Evolutionary conservation across 169 alveolate genomes (phyloP).

Genomic region (Neospora caninum): DNA sequence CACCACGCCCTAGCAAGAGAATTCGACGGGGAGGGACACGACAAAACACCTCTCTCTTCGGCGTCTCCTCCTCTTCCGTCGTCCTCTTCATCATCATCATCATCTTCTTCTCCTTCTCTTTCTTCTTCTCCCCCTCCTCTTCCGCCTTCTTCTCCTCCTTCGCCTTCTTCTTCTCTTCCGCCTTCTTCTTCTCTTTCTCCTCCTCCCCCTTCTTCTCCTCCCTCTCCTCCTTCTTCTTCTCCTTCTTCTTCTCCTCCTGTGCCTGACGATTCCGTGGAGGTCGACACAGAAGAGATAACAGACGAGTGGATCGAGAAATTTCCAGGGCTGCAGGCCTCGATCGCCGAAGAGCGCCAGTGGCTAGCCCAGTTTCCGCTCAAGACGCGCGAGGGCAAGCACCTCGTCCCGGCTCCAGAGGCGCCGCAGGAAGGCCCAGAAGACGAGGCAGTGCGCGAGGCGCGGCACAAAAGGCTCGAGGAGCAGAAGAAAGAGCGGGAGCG

Average conservation of each 20-base stretch:
- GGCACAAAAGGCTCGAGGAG: background rate
- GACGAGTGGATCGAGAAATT: constrained; percentile 6
- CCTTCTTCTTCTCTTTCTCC: background rate
- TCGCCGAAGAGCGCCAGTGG: constrained; percentile 21
- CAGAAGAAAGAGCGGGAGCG: background rate
- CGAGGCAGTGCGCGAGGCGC: background rate
- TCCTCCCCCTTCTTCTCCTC: background rate
- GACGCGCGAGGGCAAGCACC: background rate
- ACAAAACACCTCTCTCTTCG: background rate
- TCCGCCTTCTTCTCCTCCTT: background rate
- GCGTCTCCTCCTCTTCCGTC: too few species aligned
- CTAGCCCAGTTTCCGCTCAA: constrained; percentile 4
- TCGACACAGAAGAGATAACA: background rate
- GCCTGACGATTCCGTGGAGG: background rate
- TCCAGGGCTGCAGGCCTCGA: background rate
- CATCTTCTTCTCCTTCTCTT: too few species aligned
- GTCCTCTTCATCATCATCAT: too few species aligned
- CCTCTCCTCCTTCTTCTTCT: background rate
- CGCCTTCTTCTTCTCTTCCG: background rate
- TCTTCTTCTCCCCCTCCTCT: background rate
- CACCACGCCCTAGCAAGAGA: background rate
- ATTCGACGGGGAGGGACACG: background rate
- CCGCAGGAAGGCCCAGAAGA: background rate
- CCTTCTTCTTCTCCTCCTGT: background rate
- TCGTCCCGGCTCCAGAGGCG: background rate